phyloP scores from a whole-genome alignment of 805 yeast species.

The Kodamaea lidongshanica region DNA sequence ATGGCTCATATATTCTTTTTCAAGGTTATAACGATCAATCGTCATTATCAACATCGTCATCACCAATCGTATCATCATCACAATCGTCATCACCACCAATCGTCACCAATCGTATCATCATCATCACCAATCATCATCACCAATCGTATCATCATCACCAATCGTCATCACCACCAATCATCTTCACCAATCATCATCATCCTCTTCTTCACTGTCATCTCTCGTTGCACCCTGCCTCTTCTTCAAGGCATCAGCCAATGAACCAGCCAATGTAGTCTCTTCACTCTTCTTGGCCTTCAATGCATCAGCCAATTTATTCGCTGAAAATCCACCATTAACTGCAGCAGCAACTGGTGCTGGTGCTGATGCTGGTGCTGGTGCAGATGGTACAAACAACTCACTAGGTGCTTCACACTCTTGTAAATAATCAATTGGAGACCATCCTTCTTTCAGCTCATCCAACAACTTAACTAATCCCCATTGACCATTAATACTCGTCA shows the following conservation, averaged over 20 bases:
- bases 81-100: no score
- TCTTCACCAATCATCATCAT: constrained; percentile 39
- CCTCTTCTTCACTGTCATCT: constrained; percentile 66
- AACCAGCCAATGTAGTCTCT: constrained; percentile 66
- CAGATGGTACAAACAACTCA: constrained; percentile 29
- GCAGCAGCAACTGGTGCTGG: constrained; percentile 16
- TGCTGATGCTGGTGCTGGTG: constrained; percentile 25
- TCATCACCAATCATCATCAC: background rate
- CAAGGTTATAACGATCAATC: no score
- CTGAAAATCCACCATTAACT: constrained; percentile 25
- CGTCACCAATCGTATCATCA: no score
- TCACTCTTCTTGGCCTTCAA: constrained; percentile 56
- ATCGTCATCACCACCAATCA: constrained; percentile 29
- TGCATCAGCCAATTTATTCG: constrained; percentile 64
- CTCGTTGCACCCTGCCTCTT: constrained; percentile 61
- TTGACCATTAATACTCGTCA: constrained; percentile 73
- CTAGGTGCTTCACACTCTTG: constrained; percentile 50
- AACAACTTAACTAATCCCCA: constrained; percentile 87
- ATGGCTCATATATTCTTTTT: no score
- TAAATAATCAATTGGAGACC: constrained; percentile 96
- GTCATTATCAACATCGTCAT: no score
- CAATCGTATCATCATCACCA: constrained; percentile 3
- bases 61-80: no score
- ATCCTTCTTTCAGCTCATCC: constrained; percentile 79
- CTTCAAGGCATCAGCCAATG: constrained; percentile 81